Percentiles rank a stretch among this genome's conserved stretches.
phyloP scores from a whole-genome alignment of 345 rosid genomes.

The Salix exigua region DNA sequence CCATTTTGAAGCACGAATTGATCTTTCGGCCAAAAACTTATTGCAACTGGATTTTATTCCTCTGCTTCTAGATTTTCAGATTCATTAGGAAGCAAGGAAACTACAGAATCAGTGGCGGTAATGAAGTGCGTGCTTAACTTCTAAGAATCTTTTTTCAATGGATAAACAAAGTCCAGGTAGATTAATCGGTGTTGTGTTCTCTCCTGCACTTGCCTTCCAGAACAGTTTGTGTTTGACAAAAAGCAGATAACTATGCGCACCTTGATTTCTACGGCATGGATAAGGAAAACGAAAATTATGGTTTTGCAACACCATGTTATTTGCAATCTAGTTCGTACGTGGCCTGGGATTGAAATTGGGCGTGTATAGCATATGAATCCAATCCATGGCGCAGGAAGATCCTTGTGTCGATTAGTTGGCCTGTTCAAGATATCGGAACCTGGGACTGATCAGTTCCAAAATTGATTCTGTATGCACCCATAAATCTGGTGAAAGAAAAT shows the following conservation, averaged over 20 bases:
- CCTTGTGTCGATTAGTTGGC: neutral
- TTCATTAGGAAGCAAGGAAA: neutral
- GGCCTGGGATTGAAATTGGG: neutral
- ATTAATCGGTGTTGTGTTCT: neutral
- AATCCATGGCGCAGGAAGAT: neutral
- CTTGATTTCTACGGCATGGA: neutral
- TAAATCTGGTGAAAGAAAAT: neutral
- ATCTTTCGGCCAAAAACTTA: constrained; percentile 33
- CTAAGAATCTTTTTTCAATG: neutral
- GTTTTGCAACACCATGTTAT: neutral
- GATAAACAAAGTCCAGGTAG: neutral
- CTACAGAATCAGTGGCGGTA: neutral
- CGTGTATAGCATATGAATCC: neutral
- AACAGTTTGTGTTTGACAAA: neutral
- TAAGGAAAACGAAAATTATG: neutral
- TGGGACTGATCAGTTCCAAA: neutral
- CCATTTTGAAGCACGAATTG: constrained; percentile 81
- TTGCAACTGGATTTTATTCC: neutral
- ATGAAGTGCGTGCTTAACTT: neutral
- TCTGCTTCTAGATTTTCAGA: neutral
- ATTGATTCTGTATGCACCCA: neutral
- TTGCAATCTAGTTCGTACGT: neutral
- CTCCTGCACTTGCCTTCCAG: neutral
- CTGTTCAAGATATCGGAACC: neutral
- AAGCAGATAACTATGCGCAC: neutral